Evolutionary conservation across 805 yeast genomes (phyloP).

Genomic region (Yarrowia sp.): DNA sequence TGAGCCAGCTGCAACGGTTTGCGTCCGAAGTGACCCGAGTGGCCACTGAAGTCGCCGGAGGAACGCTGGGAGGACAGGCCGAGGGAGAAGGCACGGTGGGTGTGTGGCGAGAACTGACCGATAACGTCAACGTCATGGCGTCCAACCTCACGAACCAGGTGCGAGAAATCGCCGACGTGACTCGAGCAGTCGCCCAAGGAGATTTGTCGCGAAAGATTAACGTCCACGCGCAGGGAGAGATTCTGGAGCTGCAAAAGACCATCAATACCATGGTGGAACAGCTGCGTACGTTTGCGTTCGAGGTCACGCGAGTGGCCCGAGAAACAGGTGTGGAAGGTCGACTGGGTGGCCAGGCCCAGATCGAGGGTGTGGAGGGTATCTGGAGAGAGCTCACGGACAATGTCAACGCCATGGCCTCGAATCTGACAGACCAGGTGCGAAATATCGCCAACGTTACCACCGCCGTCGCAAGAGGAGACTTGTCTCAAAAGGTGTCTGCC

Average conservation of each 20-base stretch:
- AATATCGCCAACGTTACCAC: constrained; percentile 87
- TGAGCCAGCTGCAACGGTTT: constrained; percentile 83
- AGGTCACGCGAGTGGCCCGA: constrained; percentile 84
- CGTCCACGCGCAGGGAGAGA: constrained; percentile 92
- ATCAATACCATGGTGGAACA: constrained; percentile 91
- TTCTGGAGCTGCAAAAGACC: constrained; percentile 81
- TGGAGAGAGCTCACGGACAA: constrained; percentile 89
- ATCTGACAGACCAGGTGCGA: constrained; percentile 86
- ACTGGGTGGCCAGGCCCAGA: constrained; percentile 85
- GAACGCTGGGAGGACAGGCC: constrained; percentile 89
- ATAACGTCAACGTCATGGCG: constrained; percentile 90
- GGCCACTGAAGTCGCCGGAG: constrained; percentile 89
- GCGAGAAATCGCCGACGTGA: constrained; percentile 87
- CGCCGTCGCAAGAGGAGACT: constrained; percentile 84
- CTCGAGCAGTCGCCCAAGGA: constrained; percentile 87
- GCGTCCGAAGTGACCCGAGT: constrained; percentile 83
- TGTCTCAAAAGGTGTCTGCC: constrained; percentile 83
- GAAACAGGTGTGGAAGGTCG: constrained; percentile 92
- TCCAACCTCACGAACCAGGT: constrained; percentile 86
- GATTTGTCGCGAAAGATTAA: constrained; percentile 82
- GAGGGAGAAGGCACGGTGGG: constrained; percentile 85
- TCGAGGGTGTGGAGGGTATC: constrained; percentile 80
- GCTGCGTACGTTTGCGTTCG: constrained; percentile 80
- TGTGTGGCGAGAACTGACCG: constrained; percentile 85
- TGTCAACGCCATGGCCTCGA: constrained; percentile 88